Percentiles rank a stretch among this genome's conserved stretches.
These are phyloP conservation scores for Gloeophyllum trabeum DNA, from an alignment of 768 basidiomycete species.

Conservation along the genomic window DNA sequence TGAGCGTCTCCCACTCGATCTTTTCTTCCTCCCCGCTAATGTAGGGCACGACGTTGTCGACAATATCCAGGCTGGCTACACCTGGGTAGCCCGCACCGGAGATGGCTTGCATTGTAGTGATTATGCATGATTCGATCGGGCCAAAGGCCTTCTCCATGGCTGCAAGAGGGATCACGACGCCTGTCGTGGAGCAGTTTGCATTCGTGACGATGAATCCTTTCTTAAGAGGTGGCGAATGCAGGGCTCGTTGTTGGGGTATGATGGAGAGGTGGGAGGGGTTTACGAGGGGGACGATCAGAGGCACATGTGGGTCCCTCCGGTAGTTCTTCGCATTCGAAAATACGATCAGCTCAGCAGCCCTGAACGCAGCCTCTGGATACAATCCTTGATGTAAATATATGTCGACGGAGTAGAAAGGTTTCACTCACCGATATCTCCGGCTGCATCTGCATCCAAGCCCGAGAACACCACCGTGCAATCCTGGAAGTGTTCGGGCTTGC, in stretches of 20 bases:
- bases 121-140: slow-evolving; percentile 82
- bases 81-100: slow-evolving; percentile 98
- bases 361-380: slow-evolving; percentile 68
- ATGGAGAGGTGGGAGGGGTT: slow-evolving; percentile 82
- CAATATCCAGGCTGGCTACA: slow-evolving; percentile 76
- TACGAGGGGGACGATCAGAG: slow-evolving; percentile 93
- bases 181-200: slow-evolving; percentile 97
- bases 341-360: slow-evolving; percentile 78
- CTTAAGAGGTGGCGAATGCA: slow-evolving; percentile 54
- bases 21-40: slow-evolving; percentile 95
- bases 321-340: slow-evolving; percentile 98
- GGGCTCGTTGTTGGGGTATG: slow-evolving; percentile 68
- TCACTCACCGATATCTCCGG: slow-evolving; percentile 82
- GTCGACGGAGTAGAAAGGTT: neutral
- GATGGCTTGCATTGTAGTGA: slow-evolving; percentile 97
- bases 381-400: neutral
- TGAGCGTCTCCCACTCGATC: slow-evolving; percentile 97
- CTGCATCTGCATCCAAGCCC: slow-evolving; percentile 91
- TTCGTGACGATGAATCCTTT: slow-evolving; percentile 96
- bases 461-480: slow-evolving; percentile 88
- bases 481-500: slow-evolving; percentile 63
- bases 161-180: slow-evolving; percentile 80
- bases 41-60: slow-evolving; percentile 94
- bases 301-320: slow-evolving; percentile 84
- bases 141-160: slow-evolving; percentile 89